Percentiles rank a stretch among this genome's conserved stretches.
phyloP scores from a whole-genome alignment of 2,329 filamentous ascomycete species.

The Coniosporium tulheliwenetii region DNA sequence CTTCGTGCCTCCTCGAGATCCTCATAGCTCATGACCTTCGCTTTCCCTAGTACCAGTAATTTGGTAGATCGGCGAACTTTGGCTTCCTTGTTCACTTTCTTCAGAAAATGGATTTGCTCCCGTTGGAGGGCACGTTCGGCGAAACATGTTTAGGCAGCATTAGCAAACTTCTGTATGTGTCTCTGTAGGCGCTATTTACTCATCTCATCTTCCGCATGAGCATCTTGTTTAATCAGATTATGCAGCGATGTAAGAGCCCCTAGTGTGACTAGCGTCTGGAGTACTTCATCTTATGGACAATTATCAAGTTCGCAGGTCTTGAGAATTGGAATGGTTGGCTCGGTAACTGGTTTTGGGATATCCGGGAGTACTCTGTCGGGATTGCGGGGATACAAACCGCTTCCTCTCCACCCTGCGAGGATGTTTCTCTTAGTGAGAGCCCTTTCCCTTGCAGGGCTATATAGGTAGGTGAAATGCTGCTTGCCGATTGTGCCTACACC shows the following conservation, averaged over 20 bases:
- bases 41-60: slow-evolving; percentile 4
- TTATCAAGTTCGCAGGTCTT: slow-evolving; percentile 3
- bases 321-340: slow-evolving; percentile 5
- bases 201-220: background rate
- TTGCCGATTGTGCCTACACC: slow-evolving; percentile 3
- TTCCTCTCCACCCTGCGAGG: slow-evolving; percentile 10
- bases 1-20: slow-evolving; percentile 7
- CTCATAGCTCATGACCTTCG: slow-evolving; percentile 9
- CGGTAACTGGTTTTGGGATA: slow-evolving; percentile 9
- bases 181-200: background rate
- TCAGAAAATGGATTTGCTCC: slow-evolving; percentile 1
- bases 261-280: slow-evolving; percentile 14
- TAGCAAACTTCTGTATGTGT: background rate
- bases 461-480: slow-evolving; percentile 7
- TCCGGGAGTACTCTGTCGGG: slow-evolving; percentile 14
- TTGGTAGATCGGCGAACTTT: slow-evolving; percentile 1
- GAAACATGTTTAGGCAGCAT: slow-evolving; percentile 3
- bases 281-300: slow-evolving; percentile 7
- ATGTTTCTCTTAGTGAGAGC: slow-evolving; percentile 16
- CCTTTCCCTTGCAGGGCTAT: slow-evolving; percentile 9
- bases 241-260: slow-evolving; percentile 3
- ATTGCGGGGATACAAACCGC: slow-evolving; percentile 14
- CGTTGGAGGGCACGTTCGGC: slow-evolving; percentile 3
- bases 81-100: slow-evolving; percentile 2
- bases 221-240: background rate